phyloP scores from a whole-genome alignment of 202 grass and related monocot species.

The Musa balbisiana region DNA sequence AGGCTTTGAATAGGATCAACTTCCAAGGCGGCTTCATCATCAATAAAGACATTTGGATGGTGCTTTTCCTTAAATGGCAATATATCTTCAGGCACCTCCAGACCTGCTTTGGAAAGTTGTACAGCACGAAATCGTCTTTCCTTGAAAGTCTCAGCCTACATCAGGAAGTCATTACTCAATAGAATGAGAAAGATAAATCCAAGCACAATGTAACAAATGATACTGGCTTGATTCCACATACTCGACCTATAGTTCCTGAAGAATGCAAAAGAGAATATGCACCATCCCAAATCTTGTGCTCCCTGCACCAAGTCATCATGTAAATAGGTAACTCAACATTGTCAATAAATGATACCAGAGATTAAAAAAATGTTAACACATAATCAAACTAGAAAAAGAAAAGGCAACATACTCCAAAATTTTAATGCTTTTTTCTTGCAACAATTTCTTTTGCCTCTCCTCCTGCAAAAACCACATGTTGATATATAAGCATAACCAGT shows the following conservation, averaged over 20 bases:
- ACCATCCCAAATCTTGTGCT: constrained; percentile 70
- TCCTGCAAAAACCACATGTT: constrained; percentile 35
- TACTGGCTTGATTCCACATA: constrained; percentile 28
- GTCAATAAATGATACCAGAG: background rate
- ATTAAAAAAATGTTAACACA: background rate
- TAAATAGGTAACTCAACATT: background rate
- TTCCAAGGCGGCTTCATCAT: constrained; percentile 23
- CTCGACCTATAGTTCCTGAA: constrained; percentile 85
- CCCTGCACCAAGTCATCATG: constrained; percentile 31
- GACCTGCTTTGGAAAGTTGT: constrained; percentile 67
- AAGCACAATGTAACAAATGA: constrained; percentile 3
- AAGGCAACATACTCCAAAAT: constrained; percentile 52
- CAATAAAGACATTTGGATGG: constrained; percentile 22
- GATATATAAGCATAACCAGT: background rate
- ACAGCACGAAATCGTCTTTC: constrained; percentile 63
- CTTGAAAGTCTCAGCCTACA: constrained; percentile 74
- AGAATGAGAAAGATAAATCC: constrained; percentile 3
- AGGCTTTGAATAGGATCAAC: constrained; percentile 2
- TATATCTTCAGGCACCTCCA: constrained; percentile 61
- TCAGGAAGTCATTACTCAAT: constrained; percentile 15
- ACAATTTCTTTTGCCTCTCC: constrained; percentile 63
- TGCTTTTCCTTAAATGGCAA: constrained; percentile 49
- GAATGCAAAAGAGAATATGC: constrained; percentile 61
- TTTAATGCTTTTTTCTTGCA: constrained; percentile 60
- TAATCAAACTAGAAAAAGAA: background rate